Base-by-base conservation (phyloP, 352 stramenopile genomes). In the Phytophthora aleatoria region DNA sequence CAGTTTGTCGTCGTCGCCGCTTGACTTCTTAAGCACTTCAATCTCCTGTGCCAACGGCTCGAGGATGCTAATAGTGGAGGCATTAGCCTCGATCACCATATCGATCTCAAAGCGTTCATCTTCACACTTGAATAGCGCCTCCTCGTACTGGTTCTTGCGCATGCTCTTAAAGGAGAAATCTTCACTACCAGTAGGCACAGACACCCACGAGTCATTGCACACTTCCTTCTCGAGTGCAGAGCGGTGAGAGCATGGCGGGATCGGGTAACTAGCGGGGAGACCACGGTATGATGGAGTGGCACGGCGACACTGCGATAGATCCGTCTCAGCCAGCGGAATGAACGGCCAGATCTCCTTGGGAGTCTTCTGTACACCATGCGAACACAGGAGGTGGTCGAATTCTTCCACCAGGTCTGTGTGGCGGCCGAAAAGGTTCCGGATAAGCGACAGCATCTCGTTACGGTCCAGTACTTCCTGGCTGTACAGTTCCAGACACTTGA, bases 91-190 rank as follows among this genome's bases (percentile, higher is more conserved):
- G 63, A 99, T 99, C 20, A 96, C 86, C 86, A 95, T 96, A 60
- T 96, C 87, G 45, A 95, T 96, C 66, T 95, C 87, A 59, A 96
- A 96, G 9, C 97, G 90, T 73, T 99, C 98, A 74, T 99, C 98
- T 79, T 99, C 98, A 59, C 92, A 99, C 60, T 98, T 97, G 79
- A 99, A 99, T 0, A 99, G 77, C 6, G 94, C 92, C 71, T 99
- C 98, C 71, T 99, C 98, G 69, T 99, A 99, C 60, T 98, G 92
- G 71, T 99, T 99, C 61, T 98, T 98, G 35, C 98, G 93, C 95
- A 99, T 99, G 69, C 99, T 98, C 78, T 96, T 98, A 66, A 97
- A 98, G n/a, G 91, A 98, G 62, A 98, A 99, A 58, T 99, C 97
- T 76, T 99, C 98, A 73, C 91, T 99, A 16, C 98, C 98, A 15